Conservation (phyloP, 1,284 basidiomycete genomes). For the Boletus sp. region DNA sequence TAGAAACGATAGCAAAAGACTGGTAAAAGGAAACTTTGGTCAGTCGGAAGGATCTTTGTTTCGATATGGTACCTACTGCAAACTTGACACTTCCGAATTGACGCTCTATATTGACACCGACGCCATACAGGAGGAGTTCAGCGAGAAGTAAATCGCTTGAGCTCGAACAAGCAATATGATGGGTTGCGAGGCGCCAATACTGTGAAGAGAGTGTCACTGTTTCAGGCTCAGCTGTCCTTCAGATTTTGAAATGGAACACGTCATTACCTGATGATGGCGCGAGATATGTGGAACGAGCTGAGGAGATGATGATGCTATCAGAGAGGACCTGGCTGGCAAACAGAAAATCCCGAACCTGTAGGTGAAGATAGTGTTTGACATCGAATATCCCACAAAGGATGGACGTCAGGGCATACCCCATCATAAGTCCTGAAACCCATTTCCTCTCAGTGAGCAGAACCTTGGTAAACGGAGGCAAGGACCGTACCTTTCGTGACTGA, state of each 20-base stretch:
- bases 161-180: conserved; percentile 78
- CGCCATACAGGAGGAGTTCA: conserved; percentile 72
- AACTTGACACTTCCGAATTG: conserved; percentile 85
- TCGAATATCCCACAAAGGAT: conserved; percentile 75
- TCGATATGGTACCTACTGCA: conserved; percentile 55
- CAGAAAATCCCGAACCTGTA: conserved; percentile 51
- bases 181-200: conserved; percentile 81
- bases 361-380: conserved; percentile 81
- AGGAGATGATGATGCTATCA: conserved; percentile 6
- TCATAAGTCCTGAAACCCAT: conserved; percentile 62
- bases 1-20: conserved; percentile 73
- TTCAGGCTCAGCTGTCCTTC: conserved; percentile 24
- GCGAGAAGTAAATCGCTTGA: conserved; percentile 82
- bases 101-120: conserved; percentile 74
- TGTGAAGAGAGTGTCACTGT: conserved; percentile 34
- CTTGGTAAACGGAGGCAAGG: background rate
- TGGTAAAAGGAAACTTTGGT: conserved; percentile 29
- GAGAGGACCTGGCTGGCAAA: conserved; percentile 7
- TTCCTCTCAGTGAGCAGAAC: background rate
- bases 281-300: conserved; percentile 70
- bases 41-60: background rate
- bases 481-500: conserved; percentile 71
- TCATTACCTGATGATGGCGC: conserved; percentile 59
- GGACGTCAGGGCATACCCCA: conserved; percentile 64
- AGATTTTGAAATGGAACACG: background rate